Evolutionary conservation across 352 stramenopile genomes (phyloP).

Genomic region (Globisporangium alternatum): DNA sequence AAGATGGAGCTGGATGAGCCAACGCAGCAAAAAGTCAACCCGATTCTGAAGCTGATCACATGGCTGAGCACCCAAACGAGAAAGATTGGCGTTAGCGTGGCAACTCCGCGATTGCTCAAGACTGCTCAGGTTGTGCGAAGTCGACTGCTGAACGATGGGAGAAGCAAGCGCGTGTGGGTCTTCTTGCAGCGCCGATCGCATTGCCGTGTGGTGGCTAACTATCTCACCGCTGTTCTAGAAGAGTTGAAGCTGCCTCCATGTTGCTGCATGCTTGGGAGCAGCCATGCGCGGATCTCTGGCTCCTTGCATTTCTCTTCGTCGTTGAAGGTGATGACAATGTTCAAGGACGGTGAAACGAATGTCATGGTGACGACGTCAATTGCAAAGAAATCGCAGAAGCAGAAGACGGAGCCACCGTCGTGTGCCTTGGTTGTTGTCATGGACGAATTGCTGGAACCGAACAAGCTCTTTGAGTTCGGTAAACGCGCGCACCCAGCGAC

Average conservation of each 20-base stretch:
- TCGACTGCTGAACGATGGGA: constrained; percentile 35
- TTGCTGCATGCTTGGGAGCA: constrained; percentile 77
- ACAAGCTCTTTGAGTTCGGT: constrained; percentile 73
- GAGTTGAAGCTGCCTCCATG: constrained; percentile 46
- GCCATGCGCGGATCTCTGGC: constrained; percentile 57
- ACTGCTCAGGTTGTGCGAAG: constrained; percentile 44
- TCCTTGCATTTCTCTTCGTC: constrained; percentile 64
- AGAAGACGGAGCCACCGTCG: constrained; percentile 33
- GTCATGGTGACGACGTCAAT: constrained; percentile 83
- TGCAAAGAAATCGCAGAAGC: constrained; percentile 44
- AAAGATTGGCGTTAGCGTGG: constrained; percentile 33
- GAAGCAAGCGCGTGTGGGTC: constrained; percentile 44
- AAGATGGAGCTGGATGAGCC: constrained; percentile 38
- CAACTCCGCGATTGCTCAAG: constrained; percentile 57
- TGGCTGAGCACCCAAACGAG: constrained; percentile 36
- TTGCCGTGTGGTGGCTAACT: constrained; percentile 73
- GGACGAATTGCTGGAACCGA: constrained; percentile 67
- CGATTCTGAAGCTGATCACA: constrained; percentile 57
- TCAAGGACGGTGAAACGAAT: constrained; percentile 44
- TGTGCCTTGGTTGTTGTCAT: constrained; percentile 78
- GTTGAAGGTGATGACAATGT: constrained; percentile 65
- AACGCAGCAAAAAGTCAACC: constrained; percentile 33
- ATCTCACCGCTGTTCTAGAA: constrained; percentile 48
- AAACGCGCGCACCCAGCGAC: constrained; percentile 34
- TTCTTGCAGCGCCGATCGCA: constrained; percentile 74